Percentiles rank a stretch among this genome's conserved stretches.
Evolutionary conservation across 371 early-diverging fungal genomes (phyloP).

Genomic region (Circinella umbellata): DNA sequence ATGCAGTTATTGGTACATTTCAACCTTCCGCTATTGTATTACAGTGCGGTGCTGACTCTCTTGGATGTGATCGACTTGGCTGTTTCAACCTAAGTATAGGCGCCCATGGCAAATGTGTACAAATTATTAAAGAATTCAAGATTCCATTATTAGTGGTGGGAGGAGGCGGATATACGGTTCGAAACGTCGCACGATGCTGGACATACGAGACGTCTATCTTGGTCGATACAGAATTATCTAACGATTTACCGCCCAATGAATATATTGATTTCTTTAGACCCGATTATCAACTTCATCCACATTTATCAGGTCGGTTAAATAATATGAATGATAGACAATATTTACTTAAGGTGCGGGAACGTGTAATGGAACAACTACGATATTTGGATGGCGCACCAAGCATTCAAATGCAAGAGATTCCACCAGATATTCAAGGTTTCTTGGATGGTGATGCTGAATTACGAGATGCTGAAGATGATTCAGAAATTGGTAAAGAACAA

Average conservation of each 20-base stretch:
- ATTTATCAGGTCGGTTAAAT: conserved; percentile 74
- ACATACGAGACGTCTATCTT: conserved; percentile 93
- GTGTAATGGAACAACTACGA: conserved; percentile 92
- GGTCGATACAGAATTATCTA: conserved; percentile 76
- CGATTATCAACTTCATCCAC: conserved; percentile 86
- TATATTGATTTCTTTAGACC: conserved; percentile 85
- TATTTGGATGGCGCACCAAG: conserved; percentile 92
- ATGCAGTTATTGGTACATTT: conserved; percentile 78
- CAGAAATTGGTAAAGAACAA: conserved; percentile 53
- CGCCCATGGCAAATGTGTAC: conserved; percentile 92
- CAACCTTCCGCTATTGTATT: conserved; percentile 87
- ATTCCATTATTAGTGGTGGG: conserved; percentile 89
- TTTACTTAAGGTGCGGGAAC: conserved; percentile 76
- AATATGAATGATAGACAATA: conserved; percentile 92
- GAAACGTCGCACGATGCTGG: conserved; percentile 95
- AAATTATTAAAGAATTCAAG: conserved; percentile 80
- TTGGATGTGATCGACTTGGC: conserved; percentile 92
- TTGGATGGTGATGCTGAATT: conserved; percentile 66
- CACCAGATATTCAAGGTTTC: conserved; percentile 81
- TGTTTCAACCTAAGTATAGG: conserved; percentile 88
- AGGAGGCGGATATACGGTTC: conserved; percentile 95
- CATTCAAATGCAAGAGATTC: conserved; percentile 94
- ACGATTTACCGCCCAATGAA: conserved; percentile 76
- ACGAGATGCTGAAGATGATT: conserved; percentile 59
- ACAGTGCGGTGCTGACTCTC: conserved; percentile 97